Percentiles rank a stretch among this genome's conserved stretches.
Evolutionary conservation across 192 early-diverging fungal species (phyloP).

Genomic region (Spinellus fusiger): DNA sequence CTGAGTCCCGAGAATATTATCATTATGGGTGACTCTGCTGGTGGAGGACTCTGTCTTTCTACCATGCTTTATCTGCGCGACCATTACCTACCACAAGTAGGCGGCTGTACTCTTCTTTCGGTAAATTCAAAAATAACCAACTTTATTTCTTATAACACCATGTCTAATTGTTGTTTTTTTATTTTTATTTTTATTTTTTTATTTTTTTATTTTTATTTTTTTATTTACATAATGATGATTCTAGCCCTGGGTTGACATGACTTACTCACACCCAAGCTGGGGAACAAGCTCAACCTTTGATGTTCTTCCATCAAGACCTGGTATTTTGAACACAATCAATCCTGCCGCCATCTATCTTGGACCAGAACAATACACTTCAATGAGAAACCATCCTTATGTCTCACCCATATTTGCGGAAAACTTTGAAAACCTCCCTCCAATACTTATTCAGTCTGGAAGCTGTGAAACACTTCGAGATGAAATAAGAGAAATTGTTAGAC

Average conservation of each 20-base stretch:
- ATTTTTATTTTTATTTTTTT: not conserved
- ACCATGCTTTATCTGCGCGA: conserved; percentile 55
- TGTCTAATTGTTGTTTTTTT: not conserved
- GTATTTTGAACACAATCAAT: conserved; percentile 26
- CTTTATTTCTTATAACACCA: no score
- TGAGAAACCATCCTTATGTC: conserved; percentile 42
- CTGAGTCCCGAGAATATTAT: conserved; percentile 54
- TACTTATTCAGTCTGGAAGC: conserved; percentile 43
- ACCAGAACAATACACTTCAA: conserved; percentile 18
- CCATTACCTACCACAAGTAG: conserved; percentile 32
- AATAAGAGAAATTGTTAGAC: conserved; percentile 19
- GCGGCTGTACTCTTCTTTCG: conserved; percentile 50
- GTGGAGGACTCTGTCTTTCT: conserved; percentile 54
- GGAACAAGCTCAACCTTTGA: conserved; percentile 27
- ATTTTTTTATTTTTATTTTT: conserved; percentile 26
- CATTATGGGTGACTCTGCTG: conserved; percentile 63
- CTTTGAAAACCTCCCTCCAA: conserved; percentile 36
- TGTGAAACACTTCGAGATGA: conserved; percentile 39
- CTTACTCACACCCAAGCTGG: conserved; percentile 41
- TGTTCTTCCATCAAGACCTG: conserved; percentile 28
- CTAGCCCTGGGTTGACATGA: conserved; percentile 48
- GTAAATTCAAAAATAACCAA: no score
- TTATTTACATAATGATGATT: not conserved
- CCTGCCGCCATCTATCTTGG: conserved; percentile 37
- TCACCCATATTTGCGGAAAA: conserved; percentile 36